Base-by-base conservation (phyloP, 352 stramenopile genomes). In the Lagenidium giganteum region DNA sequence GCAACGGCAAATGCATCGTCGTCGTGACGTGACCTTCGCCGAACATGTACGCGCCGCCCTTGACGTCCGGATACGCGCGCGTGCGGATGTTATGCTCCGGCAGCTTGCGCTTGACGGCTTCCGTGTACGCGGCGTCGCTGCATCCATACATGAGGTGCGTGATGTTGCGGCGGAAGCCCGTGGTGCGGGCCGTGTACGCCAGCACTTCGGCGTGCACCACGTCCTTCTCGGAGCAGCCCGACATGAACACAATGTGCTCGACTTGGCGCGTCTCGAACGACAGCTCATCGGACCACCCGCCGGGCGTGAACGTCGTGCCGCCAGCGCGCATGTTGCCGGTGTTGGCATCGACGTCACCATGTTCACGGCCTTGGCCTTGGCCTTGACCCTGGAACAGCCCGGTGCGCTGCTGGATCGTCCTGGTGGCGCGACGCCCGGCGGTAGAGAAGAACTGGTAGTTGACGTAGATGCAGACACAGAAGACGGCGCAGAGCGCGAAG, bases 101-200 rank as follows among this genome's bases (percentile, higher is more conserved):
- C 45, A 84, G 77, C 57, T 87, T 85, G 42, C 64, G 62, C n/a
- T 34, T 28, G 25, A 64, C 53, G 8, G 85, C 26, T n/a, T 58
- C 44, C 1, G 46, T 49, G 6, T 64, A 79, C 20, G 69, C 45
- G 1, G 54, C 38, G 3, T 52, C 33, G n/a, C 50, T 64, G 53
- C 81, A 93, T n/a, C 71, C 78, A 38, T 91, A 90, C 28, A 89
- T 41, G 26, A 89, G 38, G 42, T 93, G 74, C 5, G 78, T 79
- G 14, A 93, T 41, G 29, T 84, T 76, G 20, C 65, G 59, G 11
- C 50, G 47, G 41, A 64, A 93, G 27, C 70, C 74, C 2, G 62
- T 70, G 23, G 59, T 51, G 5, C 81, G 73, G n/a, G 78, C 51
- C 16, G 71, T 83, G 47, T 83, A 83, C 17, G 74, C 64, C 7